These are phyloP conservation scores for Biscogniauxia sp. DNA, from an alignment of 2,329 filamentous ascomycete genomes.

Conservation along the genomic window DNA sequence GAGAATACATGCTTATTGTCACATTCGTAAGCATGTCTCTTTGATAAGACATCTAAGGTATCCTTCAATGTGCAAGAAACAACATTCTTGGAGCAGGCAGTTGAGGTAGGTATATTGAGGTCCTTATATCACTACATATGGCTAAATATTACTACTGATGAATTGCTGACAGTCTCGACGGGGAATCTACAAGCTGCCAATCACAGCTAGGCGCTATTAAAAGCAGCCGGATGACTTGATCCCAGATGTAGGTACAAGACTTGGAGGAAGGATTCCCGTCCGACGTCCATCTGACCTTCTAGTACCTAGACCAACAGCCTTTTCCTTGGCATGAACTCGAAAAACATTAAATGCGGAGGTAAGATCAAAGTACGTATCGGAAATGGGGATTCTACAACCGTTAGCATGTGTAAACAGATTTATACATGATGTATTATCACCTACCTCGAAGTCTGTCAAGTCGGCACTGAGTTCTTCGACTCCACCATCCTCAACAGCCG, in stretches of 20 bases:
- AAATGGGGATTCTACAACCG: slow-evolving; percentile 26
- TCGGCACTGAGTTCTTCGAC: slow-evolving; percentile 32
- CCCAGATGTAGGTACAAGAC: not conserved
- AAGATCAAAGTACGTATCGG: slow-evolving; percentile 23
- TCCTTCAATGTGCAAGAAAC: not conserved
- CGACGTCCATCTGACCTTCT: not conserved
- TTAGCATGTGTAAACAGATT: not conserved
- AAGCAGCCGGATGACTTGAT: not conserved
- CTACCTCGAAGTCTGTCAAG: slow-evolving; percentile 39
- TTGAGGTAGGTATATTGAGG: not conserved
- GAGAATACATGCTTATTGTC: not conserved
- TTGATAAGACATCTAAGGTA: not conserved
- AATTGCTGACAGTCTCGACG: not conserved
- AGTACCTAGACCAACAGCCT: not conserved
- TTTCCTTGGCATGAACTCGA: not conserved
- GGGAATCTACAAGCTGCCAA: not conserved
- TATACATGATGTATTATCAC: not conserved
- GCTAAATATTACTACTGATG: not conserved
- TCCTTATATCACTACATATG: not conserved
- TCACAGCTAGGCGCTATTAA: not conserved
- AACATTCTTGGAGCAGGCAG: not conserved
- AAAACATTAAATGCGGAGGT: not conserved
- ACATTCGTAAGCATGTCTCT: not conserved
- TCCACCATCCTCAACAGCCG: slow-evolving; percentile 5
- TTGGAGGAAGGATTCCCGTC: not conserved